A percentile compares a stretch with the other conserved stretches of the same genome.
Conservation (phyloP, 345 rosid genomes). For the Gossypium australe region DNA sequence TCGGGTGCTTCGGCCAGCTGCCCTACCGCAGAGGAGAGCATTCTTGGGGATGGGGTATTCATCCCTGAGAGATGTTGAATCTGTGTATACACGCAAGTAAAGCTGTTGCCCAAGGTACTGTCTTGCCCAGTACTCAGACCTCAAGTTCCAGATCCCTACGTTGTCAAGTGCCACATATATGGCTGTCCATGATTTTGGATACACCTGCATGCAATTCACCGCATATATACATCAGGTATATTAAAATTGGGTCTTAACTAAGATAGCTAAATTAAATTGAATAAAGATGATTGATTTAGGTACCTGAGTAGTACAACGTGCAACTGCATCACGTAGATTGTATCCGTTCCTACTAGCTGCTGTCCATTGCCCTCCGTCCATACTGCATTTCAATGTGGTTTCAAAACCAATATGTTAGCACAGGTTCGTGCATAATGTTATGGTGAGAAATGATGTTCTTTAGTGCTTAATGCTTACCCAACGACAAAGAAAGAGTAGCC, state of each 20-base stretch:
- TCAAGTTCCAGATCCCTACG: constrained; percentile 95
- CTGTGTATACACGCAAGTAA: constrained; percentile 70
- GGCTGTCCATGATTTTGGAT: constrained; percentile 87
- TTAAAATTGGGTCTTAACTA: background rate
- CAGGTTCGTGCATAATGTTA: background rate
- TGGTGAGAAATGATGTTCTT: background rate
- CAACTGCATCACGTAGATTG: constrained; percentile 78
- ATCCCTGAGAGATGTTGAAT: constrained; percentile 77
- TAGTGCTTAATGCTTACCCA: constrained; percentile 45
- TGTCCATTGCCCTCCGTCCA: constrained; percentile 96
- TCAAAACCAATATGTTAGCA: background rate
- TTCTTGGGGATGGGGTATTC: constrained; percentile 89
- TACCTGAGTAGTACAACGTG: constrained; percentile 81
- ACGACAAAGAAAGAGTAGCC: constrained; percentile 91
- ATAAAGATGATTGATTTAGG: background rate
- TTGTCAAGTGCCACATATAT: constrained; percentile 84
- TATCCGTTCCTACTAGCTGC: constrained; percentile 55
- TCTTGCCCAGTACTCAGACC: constrained; percentile 91
- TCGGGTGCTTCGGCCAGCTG: constrained; percentile 64
- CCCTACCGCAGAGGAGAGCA: constrained; percentile 78
- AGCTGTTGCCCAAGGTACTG: constrained; percentile 94
- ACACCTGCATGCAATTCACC: constrained; percentile 47
- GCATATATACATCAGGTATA: background rate
- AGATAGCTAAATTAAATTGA: background rate
- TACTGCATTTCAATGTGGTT: constrained; percentile 38